Evolutionary conservation across 2,329 filamentous ascomycete genomes (phyloP), one percentile per base, ranked within the genome.

Genomic region (Exophiala mesophila): DNA sequence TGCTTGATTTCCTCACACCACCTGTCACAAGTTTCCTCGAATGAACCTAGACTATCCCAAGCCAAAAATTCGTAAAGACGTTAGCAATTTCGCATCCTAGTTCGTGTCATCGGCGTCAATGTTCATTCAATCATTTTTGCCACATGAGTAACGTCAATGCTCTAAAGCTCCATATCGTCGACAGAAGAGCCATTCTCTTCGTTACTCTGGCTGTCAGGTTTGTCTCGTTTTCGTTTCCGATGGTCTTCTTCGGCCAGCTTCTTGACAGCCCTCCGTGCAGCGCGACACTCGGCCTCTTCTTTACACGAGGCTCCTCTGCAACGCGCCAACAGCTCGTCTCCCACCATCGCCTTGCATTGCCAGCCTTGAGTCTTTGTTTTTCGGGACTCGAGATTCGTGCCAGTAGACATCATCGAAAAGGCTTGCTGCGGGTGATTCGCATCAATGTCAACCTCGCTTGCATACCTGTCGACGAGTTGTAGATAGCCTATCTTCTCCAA

Each of bases 401-500:
- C 34, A 5, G 15, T 9, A 3, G 21, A 16, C 8, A 34, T n/a
- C 13, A 44, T 4, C 7, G 23, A 5, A 12, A 54, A 28, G 12
- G 19, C 10, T n/a, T 31, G 8, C 33, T 45, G 43, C 12, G 41
- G 44, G 39, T 49, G 39, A 17, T 12, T 15, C 6, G 36, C 21
- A 13, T 49, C 39, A 16, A 53, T 20, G n/a, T 49, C 40, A 4
- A 15, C 30, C 21, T 54, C 41, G 1, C 32, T 36, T 2, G 55
- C 49, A 12, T 64, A 44, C 8, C 47, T 29, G 6, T 41, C 21
- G 2, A 55, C 39, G 13, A 55, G 34, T 7, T 33, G 45, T 38
- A 55, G 52, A 3, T 96, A 69, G 0, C 87, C 87, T 3, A 88
- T 65, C 0, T 68, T 65, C 32, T 76, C 71, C 0, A 87, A 60